Base-by-base conservation (phyloP, 345 rosid genomes). In the Combretum micranthum region DNA sequence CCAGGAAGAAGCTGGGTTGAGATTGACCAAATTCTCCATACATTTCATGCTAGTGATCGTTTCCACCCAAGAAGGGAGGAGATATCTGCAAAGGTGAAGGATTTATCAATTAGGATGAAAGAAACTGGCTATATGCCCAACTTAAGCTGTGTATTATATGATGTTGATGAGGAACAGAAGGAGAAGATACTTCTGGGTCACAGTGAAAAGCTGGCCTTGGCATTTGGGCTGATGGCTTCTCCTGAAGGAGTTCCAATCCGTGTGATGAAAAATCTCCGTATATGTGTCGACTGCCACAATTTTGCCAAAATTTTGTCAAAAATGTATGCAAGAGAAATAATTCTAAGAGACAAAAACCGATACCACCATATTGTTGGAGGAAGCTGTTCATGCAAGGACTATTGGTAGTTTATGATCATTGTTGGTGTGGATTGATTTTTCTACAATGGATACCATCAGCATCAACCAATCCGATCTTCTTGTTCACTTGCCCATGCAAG, bases 1-100 rank as follows among this genome's bases (percentile, higher is more conserved):
- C 93, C 98, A 1, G 98, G 96, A 46, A 80, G 69, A 77, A 86
- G 95, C 75, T 86, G 87, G 96, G 78, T 88, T 45, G 88, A 88
- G 51, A 79, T 80, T 23, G 84, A 83, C 46, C 86, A 78, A 56
- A 82, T 64, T n/a, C 75, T 83, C 20, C 93, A 92, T 66, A 77
- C 77, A 54, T 88, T 92, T 74, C 81, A 84, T 50, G 95, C 95
- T 2, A 77, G 77, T 62, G 98, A 92, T 59, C 85, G 65, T 45
- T 73, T 80, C 11, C 98, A 84, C 72, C 98, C 90, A 7, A 83
- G 84, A 75, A 88, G 88, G 56, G 74, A 67, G 44, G 96, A 88
- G 19, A 81, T 86, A 53, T 58, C 62, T 6, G 64, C 54, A 25
- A 86, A 81, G 69, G 47, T 83, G 62, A 86, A 62, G 64, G 86